These are phyloP conservation scores for Suillus sp. DNA, from an alignment of 768 basidiomycete species.

Conservation along the genomic window DNA sequence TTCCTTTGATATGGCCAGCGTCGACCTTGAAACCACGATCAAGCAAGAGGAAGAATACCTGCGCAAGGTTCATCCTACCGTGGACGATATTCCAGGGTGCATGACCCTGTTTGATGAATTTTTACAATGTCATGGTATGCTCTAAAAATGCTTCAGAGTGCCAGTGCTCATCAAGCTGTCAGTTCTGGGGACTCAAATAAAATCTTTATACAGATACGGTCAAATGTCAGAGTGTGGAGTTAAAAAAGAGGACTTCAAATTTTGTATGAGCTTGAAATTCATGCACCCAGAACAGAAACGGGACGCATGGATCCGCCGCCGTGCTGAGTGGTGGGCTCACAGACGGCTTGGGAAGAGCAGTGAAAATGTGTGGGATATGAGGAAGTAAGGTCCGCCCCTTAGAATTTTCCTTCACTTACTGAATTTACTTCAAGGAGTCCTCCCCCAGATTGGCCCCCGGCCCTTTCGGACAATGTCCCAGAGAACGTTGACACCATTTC, in stretches of 20 bases:
- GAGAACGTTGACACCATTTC: constrained; percentile 28
- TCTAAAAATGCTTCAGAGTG: background rate
- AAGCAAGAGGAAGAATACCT: constrained; percentile 72
- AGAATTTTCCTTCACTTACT: background rate
- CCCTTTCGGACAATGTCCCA: constrained; percentile 23
- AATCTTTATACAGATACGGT: constrained; percentile 86
- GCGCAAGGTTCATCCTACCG: constrained; percentile 65
- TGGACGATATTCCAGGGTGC: constrained; percentile 83
- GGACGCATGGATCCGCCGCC: constrained; percentile 80
- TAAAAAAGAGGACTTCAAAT: constrained; percentile 93
- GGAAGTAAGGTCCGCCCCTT: constrained; percentile 59
- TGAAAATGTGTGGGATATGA: constrained; percentile 92
- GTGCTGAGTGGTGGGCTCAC: constrained; percentile 95
- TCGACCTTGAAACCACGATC: constrained; percentile 56
- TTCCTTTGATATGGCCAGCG: constrained; percentile 34
- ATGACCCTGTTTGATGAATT: constrained; percentile 74
- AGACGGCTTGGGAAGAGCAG: constrained; percentile 77
- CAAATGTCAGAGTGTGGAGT: constrained; percentile 66
- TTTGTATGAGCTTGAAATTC: constrained; percentile 83
- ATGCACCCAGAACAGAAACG: constrained; percentile 76
- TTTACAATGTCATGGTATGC: constrained; percentile 67
- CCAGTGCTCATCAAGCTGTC: constrained; percentile 17
- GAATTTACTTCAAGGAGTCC: constrained; percentile 13
- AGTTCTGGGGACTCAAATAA: constrained; percentile 83
- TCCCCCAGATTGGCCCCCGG: constrained; percentile 31